These are phyloP conservation scores for Albatrellus ellisii DNA, from an alignment of 768 basidiomycete species.

Conservation along the genomic window DNA sequence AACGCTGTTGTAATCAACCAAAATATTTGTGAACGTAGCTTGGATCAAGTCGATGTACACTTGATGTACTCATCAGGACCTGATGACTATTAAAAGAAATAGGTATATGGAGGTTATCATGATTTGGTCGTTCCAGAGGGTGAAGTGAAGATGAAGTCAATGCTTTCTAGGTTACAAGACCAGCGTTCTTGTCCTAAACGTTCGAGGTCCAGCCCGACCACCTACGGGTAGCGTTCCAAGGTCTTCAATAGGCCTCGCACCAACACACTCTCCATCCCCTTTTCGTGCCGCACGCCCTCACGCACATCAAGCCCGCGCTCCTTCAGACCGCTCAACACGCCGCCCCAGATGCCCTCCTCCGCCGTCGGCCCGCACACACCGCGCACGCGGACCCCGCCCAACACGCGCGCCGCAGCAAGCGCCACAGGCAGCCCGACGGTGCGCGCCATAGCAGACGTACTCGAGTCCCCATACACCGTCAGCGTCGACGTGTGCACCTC, in stretches of 20 bases:
- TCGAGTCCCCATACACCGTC: slow-evolving; percentile 42
- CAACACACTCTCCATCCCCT: slow-evolving; percentile 26
- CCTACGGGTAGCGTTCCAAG: too few relatives aligned
- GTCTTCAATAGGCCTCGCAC: slow-evolving; percentile 9
- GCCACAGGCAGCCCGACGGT: slow-evolving; percentile 86
- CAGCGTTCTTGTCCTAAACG: too few relatives aligned
- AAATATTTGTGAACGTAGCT: too few relatives aligned
- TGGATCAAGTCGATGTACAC: too few relatives aligned
- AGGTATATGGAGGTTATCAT: too few relatives aligned
- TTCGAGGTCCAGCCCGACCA: too few relatives aligned
- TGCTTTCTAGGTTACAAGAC: too few relatives aligned
- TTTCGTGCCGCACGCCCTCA: slow-evolving; percentile 25
- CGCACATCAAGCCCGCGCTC: slow-evolving; percentile 28
- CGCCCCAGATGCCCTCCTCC: slow-evolving; percentile 42
- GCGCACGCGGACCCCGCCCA: slow-evolving; percentile 42
- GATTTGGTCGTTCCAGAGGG: too few relatives aligned
- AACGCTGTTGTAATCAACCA: too few relatives aligned
- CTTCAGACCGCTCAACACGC: slow-evolving; percentile 50
- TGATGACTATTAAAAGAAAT: too few relatives aligned
- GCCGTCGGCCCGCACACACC: slow-evolving; percentile 64
- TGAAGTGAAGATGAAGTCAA: too few relatives aligned
- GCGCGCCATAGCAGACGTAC: slow-evolving; percentile 75
- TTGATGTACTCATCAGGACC: too few relatives aligned
- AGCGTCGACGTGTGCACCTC: slow-evolving; percentile 58
- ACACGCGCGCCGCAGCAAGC: slow-evolving; percentile 58